A percentile compares a stretch with the other conserved stretches of the same genome.
Conservation (phyloP, 768 basidiomycete genomes). For the Psilocybe subaeruginosa region DNA sequence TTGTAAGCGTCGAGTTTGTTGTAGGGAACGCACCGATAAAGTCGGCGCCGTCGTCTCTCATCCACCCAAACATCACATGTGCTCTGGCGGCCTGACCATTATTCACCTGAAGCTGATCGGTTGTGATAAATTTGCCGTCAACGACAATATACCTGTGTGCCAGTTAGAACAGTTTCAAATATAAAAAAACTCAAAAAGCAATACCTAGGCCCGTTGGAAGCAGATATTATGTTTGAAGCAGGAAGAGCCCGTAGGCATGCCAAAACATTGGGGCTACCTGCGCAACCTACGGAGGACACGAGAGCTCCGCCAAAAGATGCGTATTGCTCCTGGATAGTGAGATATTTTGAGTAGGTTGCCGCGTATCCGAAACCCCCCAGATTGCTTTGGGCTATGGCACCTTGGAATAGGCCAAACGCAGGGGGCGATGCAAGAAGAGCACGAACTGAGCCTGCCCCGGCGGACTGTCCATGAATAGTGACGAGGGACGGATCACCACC, state of each 20-base stretch:
- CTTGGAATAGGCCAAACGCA: slow-evolving; percentile 41
- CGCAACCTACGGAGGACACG: slow-evolving; percentile 45
- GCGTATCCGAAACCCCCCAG: slow-evolving; percentile 53
- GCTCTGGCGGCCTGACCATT: slow-evolving; percentile 35
- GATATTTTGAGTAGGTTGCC: slow-evolving; percentile 50
- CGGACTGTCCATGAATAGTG: slow-evolving; percentile 58
- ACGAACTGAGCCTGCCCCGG: slow-evolving; percentile 50
- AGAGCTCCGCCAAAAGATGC: slow-evolving; percentile 35
- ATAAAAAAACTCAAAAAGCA: neutral
- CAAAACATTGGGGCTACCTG: slow-evolving; percentile 33
- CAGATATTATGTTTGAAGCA: slow-evolving; percentile 38
- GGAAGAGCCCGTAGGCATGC: slow-evolving; percentile 40
- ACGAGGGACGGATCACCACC: slow-evolving; percentile 58
- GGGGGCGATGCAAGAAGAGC: slow-evolving; percentile 37
- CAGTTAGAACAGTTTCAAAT: neutral
- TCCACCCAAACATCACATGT: slow-evolving; percentile 53
- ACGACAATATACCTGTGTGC: slow-evolving; percentile 41
- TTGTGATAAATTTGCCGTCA: slow-evolving; percentile 47
- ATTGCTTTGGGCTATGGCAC: slow-evolving; percentile 48
- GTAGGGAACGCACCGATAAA: slow-evolving; percentile 39
- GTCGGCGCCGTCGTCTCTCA: slow-evolving; percentile 52
- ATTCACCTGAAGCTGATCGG: slow-evolving; percentile 39
- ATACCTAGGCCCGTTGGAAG: slow-evolving; percentile 34
- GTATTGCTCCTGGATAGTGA: slow-evolving; percentile 45
- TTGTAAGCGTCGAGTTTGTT: slow-evolving; percentile 15